Conservation (phyloP, 805 yeast genomes). For the Candida berthetii region DNA sequence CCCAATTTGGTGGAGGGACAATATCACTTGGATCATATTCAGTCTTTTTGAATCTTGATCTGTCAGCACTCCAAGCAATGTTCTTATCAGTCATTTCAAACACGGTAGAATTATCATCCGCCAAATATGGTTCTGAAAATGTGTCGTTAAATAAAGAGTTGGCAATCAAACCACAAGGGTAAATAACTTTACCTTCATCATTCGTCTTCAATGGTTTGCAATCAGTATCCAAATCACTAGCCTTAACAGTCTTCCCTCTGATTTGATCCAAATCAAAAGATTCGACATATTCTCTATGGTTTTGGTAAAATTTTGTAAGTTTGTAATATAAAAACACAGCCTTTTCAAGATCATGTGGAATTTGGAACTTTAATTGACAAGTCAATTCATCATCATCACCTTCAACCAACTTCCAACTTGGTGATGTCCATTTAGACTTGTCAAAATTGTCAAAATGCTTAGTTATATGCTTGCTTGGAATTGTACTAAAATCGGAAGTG, state of each 20-base stretch:
- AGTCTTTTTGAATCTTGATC: slow-evolving; percentile 66
- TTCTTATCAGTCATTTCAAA: slow-evolving; percentile 31
- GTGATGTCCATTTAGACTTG: slow-evolving; percentile 18
- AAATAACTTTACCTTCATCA: slow-evolving; percentile 53
- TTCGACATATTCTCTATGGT: slow-evolving; percentile 89
- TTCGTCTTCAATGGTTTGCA: slow-evolving; percentile 61
- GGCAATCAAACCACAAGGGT: slow-evolving; percentile 95
- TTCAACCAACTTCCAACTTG: slow-evolving; percentile 58
- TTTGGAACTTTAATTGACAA: slow-evolving; percentile 66
- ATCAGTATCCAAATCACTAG: slow-evolving; percentile 38
- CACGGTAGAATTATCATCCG: slow-evolving; percentile 4
- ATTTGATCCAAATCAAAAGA: slow-evolving; percentile 79
- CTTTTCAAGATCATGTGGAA: slow-evolving; percentile 64
- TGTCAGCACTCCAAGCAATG: slow-evolving; percentile 85
- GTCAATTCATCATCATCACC: slow-evolving; percentile 32
- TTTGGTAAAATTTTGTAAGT: slow-evolving; percentile 87
- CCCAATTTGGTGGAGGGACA: slow-evolving; percentile 96
- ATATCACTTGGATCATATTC: slow-evolving; percentile 60
- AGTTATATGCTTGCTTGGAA: slow-evolving; percentile 54
- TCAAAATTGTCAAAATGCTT: slow-evolving; percentile 52
- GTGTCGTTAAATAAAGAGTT: slow-evolving; percentile 91
- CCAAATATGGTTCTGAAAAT: slow-evolving; percentile 42
- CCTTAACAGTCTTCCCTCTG: slow-evolving; percentile 63
- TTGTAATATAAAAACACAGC: slow-evolving; percentile 78
- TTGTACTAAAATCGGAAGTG: slow-evolving; percentile 30